phyloP scores from a whole-genome alignment of 495 filamentous ascomycete genomes.

The Aspergillus sclerotioniger region DNA sequence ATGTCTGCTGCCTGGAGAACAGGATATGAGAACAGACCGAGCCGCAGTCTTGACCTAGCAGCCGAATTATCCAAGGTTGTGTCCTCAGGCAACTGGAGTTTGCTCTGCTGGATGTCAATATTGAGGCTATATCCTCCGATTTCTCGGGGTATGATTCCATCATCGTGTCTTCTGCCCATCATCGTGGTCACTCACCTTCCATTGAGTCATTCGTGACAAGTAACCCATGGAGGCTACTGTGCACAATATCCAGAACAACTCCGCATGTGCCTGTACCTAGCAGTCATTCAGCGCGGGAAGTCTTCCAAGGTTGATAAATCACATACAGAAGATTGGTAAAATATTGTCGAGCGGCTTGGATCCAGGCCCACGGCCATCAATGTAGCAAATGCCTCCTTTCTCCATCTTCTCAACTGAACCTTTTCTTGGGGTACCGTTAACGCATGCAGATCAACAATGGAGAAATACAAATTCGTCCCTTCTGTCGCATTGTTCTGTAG shows the following conservation, averaged over 20 bases:
- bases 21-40: constrained; percentile 95
- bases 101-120: constrained; percentile 53
- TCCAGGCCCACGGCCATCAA: constrained; percentile 82
- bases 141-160: not conserved
- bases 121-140: not conserved
- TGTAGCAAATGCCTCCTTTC: constrained; percentile 71
- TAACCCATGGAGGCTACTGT: constrained; percentile 87
- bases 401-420: constrained; percentile 56
- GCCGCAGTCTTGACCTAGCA: constrained; percentile 61
- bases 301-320: not conserved
- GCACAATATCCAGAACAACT: constrained; percentile 95
- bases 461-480: constrained; percentile 68
- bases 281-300: constrained; percentile 17
- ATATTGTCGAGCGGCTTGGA: constrained; percentile 72
- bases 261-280: constrained; percentile 73
- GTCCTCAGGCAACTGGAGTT: constrained; percentile 59
- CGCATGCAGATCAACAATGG: constrained; percentile 89
- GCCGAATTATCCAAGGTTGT: constrained; percentile 49
- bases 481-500: constrained; percentile 63
- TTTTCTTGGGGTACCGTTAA: constrained; percentile 73
- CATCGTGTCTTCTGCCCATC: not conserved
- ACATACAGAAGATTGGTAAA: constrained; percentile 72
- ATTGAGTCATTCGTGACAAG: constrained; percentile 93
- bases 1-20: constrained; percentile 96
- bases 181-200: constrained; percentile 66